These are phyloP conservation scores for Dipteronia sinensis DNA, from an alignment of 345 rosid genomes.

Conservation along the genomic window DNA sequence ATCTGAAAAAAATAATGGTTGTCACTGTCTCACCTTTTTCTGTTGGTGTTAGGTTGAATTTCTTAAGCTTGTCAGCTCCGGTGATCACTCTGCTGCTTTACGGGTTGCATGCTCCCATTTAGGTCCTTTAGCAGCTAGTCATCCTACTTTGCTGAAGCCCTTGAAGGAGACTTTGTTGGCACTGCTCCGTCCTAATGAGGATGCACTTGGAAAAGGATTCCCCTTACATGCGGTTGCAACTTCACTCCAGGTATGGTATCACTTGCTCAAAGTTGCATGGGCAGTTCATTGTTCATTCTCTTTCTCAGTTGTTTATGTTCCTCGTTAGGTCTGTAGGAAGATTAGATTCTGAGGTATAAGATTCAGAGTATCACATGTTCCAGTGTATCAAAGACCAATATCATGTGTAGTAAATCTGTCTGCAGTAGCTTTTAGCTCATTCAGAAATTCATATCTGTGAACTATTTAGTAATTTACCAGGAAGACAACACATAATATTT, in stretches of 20 bases:
- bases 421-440: not conserved
- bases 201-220: slow-evolving; percentile 56
- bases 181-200: slow-evolving; percentile 67
- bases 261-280: not conserved
- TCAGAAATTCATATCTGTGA: not conserved
- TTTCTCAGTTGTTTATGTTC: slow-evolving; percentile 1
- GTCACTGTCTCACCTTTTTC: not conserved
- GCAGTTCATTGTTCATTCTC: slow-evolving; percentile 1
- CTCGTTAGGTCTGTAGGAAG: not conserved
- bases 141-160: slow-evolving; percentile 68
- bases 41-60: slow-evolving; percentile 71
- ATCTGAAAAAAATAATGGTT: not conserved
- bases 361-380: not conserved
- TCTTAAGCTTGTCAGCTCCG: slow-evolving; percentile 69
- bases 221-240: slow-evolving; percentile 76
- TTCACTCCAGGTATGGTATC: slow-evolving; percentile 72
- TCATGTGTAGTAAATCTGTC: not conserved
- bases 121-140: slow-evolving; percentile 83
- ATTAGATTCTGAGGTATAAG: not conserved
- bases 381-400: too few relatives aligned
- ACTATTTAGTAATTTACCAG: not conserved
- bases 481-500: not conserved
- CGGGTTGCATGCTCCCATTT: slow-evolving; percentile 82
- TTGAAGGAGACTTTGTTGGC: slow-evolving; percentile 85
- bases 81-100: slow-evolving; percentile 79